These are phyloP conservation scores for Ganoderma resinaceum DNA, from an alignment of 1,284 basidiomycete species.

Conservation along the genomic window DNA sequence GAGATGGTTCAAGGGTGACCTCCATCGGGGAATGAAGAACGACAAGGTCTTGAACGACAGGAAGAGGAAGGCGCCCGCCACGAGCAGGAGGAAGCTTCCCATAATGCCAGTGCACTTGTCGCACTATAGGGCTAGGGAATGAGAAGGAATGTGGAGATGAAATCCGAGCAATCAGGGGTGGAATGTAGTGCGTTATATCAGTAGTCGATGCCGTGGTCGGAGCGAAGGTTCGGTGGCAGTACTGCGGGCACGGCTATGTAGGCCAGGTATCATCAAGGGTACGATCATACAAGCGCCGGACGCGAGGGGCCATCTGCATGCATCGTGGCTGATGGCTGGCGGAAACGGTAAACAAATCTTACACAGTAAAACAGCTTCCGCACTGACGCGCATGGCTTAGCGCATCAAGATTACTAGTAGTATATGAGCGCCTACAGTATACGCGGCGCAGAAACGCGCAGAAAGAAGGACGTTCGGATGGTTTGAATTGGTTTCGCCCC, in stretches of 20 bases:
- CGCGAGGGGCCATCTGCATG: background rate
- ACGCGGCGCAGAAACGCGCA: too few relatives aligned
- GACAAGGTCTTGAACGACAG: background rate
- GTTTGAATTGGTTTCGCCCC: background rate
- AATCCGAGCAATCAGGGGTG: background rate
- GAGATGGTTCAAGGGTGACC: background rate
- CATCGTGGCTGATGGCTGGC: background rate
- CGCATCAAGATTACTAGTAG: background rate
- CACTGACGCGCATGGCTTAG: background rate
- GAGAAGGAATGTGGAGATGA: background rate
- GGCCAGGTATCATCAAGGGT: background rate
- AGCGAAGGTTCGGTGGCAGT: background rate
- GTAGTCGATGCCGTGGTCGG: background rate
- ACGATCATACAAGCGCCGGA: constrained; percentile 1
- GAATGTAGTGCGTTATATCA: background rate
- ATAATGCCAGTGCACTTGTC: background rate
- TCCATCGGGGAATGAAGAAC: background rate
- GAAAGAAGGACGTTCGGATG: background rate
- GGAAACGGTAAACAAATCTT: background rate
- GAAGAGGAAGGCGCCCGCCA: background rate
- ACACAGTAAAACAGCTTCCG: background rate
- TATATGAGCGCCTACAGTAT: too few relatives aligned
- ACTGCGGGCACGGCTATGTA: background rate
- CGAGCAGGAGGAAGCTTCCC: background rate
- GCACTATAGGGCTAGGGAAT: background rate